phyloP scores from a whole-genome alignment of 1,284 basidiomycete genomes.

The Ustilago lituana region DNA sequence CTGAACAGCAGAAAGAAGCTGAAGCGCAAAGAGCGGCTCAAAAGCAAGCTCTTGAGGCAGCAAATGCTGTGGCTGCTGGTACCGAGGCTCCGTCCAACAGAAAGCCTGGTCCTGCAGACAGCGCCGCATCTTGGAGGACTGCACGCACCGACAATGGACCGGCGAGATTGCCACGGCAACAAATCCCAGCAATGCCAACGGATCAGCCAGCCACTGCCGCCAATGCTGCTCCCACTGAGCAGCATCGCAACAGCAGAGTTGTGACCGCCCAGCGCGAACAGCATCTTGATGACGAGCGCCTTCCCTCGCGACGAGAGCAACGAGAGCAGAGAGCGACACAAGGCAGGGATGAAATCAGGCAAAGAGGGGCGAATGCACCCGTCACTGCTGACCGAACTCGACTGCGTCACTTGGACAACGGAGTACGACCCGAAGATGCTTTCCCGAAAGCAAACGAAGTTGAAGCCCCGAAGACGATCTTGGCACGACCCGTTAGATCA shows the following conservation, averaged over 20 bases:
- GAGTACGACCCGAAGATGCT: neutral
- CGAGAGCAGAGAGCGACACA: slow-evolving; percentile 10
- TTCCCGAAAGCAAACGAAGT: neutral
- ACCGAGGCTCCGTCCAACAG: slow-evolving; percentile 7
- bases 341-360: slow-evolving; percentile 7
- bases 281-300: slow-evolving; percentile 9
- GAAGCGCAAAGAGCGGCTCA: slow-evolving; percentile 38
- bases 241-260: slow-evolving; percentile 7
- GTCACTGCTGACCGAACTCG: neutral
- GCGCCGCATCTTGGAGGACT: slow-evolving; percentile 37
- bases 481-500: slow-evolving; percentile 18
- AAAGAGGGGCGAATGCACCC: neutral
- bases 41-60: slow-evolving; percentile 18
- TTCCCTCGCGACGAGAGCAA: slow-evolving; percentile 8
- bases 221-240: neutral
- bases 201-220: neutral
- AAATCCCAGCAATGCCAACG: slow-evolving; percentile 2
- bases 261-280: slow-evolving; percentile 10
- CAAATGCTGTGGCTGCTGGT: slow-evolving; percentile 3
- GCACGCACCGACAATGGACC: slow-evolving; percentile 6
- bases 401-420: neutral
- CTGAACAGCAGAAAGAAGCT: slow-evolving; percentile 41
- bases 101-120: slow-evolving; percentile 40
- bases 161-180: slow-evolving; percentile 9
- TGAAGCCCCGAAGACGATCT: slow-evolving; percentile 29